These are phyloP conservation scores for Leptosphaerulina australis DNA, from an alignment of 2,329 filamentous ascomycete species.

Conservation along the genomic window DNA sequence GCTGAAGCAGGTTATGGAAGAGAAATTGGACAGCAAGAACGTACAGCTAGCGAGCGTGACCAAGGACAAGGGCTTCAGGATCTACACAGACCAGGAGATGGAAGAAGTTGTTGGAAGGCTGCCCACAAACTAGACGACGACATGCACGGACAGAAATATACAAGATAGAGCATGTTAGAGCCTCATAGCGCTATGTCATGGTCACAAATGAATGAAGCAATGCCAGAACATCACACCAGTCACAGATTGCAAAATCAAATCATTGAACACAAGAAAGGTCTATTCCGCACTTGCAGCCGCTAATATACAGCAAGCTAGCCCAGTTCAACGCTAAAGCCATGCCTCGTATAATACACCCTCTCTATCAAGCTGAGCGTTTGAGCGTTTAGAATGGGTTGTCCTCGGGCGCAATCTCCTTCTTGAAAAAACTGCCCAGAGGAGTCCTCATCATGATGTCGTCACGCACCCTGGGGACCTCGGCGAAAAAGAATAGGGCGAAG, in stretches of 20 bases:
- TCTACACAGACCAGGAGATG: slow-evolving; percentile 99
- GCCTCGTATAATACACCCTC: slow-evolving; percentile 28
- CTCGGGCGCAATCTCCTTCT: slow-evolving; percentile 64
- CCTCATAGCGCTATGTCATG: slow-evolving; percentile 23
- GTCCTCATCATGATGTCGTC: slow-evolving; percentile 67
- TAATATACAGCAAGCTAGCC: slow-evolving; percentile 38
- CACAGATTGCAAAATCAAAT: background rate
- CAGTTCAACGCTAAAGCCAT: slow-evolving; percentile 18
- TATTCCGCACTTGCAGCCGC: slow-evolving; percentile 36
- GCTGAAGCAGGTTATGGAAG: slow-evolving; percentile 99
- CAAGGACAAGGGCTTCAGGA: slow-evolving; percentile 96
- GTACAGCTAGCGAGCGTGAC: slow-evolving; percentile 98
- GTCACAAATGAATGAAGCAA: slow-evolving; percentile 34
- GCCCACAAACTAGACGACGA: slow-evolving; percentile 52
- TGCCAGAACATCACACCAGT: slow-evolving; percentile 20
- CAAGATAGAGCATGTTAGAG: slow-evolving; percentile 17
- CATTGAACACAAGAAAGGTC: slow-evolving; percentile 33
- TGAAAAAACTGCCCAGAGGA: slow-evolving; percentile 65
- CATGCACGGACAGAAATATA: background rate
- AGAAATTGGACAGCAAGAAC: slow-evolving; percentile 98
- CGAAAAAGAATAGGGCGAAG: slow-evolving; percentile 69
- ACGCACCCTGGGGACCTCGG: slow-evolving; percentile 66
- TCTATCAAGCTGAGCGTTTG: background rate
- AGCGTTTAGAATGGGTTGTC: slow-evolving; percentile 63
- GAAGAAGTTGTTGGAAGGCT: slow-evolving; percentile 85